phyloP scores from a whole-genome alignment of 2,329 filamentous ascomycete genomes.

The Emmonsiellopsis sp. region DNA sequence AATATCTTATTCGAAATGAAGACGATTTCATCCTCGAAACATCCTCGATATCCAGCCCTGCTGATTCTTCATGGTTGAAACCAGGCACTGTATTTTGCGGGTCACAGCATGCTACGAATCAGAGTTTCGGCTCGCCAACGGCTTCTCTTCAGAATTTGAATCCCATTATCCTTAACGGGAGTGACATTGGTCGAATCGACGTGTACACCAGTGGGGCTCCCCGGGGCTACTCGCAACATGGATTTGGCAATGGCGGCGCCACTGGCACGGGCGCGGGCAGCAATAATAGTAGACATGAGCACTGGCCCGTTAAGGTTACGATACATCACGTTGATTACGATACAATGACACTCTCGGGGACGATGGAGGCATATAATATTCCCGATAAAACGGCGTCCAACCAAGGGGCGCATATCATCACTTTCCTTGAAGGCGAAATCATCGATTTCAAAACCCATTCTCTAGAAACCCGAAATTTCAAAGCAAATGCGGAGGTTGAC shows the following conservation, averaged over 20 bases:
- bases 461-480: conserved; percentile 39
- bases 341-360: conserved; percentile 55
- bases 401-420: conserved; percentile 40
- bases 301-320: conserved; percentile 60
- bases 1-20: conserved; percentile 43
- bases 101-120: conserved; percentile 47
- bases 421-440: conserved; percentile 59
- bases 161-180: conserved; percentile 27
- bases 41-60: conserved; percentile 39
- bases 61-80: conserved; percentile 53
- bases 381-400: conserved; percentile 41
- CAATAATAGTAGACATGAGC: conserved; percentile 21
- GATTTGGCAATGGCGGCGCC: conserved; percentile 10
- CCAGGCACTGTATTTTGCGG: conserved; percentile 54
- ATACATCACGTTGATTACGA: conserved; percentile 54
- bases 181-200: conserved; percentile 24
- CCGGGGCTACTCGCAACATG: conserved; percentile 23
- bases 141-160: conserved; percentile 24
- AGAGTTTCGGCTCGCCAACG: conserved; percentile 19
- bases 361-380: conserved; percentile 63
- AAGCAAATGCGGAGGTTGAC: conserved; percentile 38
- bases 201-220: conserved; percentile 30
- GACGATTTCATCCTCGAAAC: conserved; percentile 53
- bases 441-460: conserved; percentile 51
- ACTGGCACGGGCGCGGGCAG: conserved; percentile 7